These are phyloP conservation scores for Rugonectria rugulosa DNA, from an alignment of 2,329 filamentous ascomycete genomes.

Conservation along the genomic window DNA sequence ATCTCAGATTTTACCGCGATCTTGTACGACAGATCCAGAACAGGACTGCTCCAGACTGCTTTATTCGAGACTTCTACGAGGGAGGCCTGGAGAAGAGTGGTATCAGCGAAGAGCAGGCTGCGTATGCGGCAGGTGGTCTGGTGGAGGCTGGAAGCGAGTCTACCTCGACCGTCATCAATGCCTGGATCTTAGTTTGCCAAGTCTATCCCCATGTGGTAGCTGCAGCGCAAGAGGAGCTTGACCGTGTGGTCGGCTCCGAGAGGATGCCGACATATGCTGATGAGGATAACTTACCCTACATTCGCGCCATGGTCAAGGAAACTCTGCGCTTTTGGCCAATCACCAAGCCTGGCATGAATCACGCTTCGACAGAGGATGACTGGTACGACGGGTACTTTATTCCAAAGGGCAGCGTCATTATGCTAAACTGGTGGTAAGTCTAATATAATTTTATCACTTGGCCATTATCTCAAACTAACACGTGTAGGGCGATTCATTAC, in stretches of 20 bases:
- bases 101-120: constrained; percentile 27
- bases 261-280: constrained; percentile 49
- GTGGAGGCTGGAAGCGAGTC: constrained; percentile 34
- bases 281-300: constrained; percentile 49
- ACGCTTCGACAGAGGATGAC: constrained; percentile 21
- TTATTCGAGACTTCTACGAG: constrained; percentile 27
- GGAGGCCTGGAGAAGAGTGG: constrained; percentile 24
- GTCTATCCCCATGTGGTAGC: constrained; percentile 45
- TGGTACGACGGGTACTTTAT: constrained; percentile 27
- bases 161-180: constrained; percentile 41
- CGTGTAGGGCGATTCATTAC: constrained; percentile 20
- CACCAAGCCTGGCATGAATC: constrained; percentile 25
- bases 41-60: constrained; percentile 26
- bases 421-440: constrained; percentile 26
- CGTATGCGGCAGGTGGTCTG: constrained; percentile 27
- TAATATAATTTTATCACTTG: background rate
- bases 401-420: constrained; percentile 24
- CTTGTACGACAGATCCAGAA: constrained; percentile 18
- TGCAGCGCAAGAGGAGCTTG: constrained; percentile 45
- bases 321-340: constrained; percentile 51
- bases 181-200: constrained; percentile 56
- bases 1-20: constrained; percentile 24
- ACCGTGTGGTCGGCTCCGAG: constrained; percentile 46
- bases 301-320: constrained; percentile 53
- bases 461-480: background rate